A percentile compares a stretch with the other conserved stretches of the same genome.
Conservation (phyloP, 2,329 filamentous ascomycete species). For the Purpureocillium lavendulum region DNA sequence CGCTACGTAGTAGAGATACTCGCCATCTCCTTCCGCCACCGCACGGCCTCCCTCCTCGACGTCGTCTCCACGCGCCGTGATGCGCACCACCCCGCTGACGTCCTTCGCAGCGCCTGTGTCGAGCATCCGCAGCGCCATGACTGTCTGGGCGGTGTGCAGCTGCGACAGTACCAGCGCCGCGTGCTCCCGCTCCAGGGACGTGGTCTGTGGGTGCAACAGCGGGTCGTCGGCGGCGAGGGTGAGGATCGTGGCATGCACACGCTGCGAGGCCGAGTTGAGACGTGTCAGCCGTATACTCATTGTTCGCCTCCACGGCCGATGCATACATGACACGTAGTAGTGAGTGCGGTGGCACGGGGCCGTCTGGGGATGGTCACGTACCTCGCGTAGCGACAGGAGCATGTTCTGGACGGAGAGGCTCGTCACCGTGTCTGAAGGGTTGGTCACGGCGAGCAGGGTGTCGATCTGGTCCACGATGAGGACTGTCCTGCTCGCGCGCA, state of each 20-base stretch:
- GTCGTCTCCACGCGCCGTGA: constrained; percentile 49
- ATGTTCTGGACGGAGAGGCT: constrained; percentile 43
- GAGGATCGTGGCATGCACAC: constrained; percentile 57
- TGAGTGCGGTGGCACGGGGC: background rate
- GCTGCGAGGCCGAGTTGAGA: constrained; percentile 25
- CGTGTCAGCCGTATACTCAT: too few species aligned
- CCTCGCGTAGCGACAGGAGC: constrained; percentile 54
- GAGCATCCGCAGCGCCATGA: constrained; percentile 65
- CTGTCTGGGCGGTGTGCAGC: constrained; percentile 66
- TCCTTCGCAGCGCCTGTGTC: constrained; percentile 87
- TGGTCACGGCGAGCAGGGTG: constrained; percentile 51
- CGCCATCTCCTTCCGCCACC: constrained; percentile 34
- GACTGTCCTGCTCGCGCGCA: constrained; percentile 31
- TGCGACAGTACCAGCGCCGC: constrained; percentile 61
- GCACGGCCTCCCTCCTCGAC: constrained; percentile 16
- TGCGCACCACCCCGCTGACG: constrained; percentile 78
- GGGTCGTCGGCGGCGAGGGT: constrained; percentile 67
- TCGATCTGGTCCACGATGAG: constrained; percentile 61
- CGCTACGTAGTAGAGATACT: constrained; percentile 74
- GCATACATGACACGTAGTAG: too few species aligned
- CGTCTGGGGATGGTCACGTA: constrained; percentile 26
- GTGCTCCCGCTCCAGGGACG: constrained; percentile 61
- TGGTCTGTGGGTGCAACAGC: constrained; percentile 52
- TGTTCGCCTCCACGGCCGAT: too few species aligned
- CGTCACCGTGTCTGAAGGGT: constrained; percentile 25